Conservation (phyloP, 345 rosid species). For the Citrus unshiu region DNA sequence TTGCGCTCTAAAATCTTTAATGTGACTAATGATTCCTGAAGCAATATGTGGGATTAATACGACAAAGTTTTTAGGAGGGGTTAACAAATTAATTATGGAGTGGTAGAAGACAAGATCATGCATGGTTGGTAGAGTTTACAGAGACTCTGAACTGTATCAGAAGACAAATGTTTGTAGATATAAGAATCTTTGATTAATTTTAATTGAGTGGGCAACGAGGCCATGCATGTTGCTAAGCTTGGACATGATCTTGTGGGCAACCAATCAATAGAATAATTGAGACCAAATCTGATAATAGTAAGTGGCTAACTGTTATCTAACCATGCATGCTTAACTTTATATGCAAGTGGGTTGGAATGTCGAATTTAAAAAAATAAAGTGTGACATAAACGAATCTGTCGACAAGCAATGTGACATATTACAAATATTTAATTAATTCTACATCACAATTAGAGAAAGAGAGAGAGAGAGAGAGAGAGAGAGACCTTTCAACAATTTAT, state of each 20-base stretch:
- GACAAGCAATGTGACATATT: neutral
- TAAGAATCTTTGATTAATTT: neutral
- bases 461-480: neutral
- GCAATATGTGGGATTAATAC: neutral
- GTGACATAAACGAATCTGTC: neutral
- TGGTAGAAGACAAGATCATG: neutral
- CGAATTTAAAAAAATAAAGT: neutral
- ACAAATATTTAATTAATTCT: neutral
- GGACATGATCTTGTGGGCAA: neutral
- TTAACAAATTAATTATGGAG: neutral
- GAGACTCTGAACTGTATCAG: neutral
- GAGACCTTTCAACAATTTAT: neutral
- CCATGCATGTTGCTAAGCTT: neutral
- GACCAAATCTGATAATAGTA: neutral
- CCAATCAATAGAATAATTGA: neutral
- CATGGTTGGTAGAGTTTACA: neutral
- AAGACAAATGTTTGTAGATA: neutral
- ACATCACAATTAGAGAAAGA: neutral
- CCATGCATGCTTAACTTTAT: neutral
- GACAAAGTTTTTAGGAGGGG: neutral
- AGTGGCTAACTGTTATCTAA: neutral
- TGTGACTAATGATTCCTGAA: too few species aligned
- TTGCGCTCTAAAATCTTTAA: neutral
- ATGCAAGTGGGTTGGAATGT: neutral
- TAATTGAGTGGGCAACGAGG: too few species aligned